Evolutionary conservation across 2,329 filamentous ascomycete genomes (phyloP).

Genomic region (Periglandula ipomoeae): DNA sequence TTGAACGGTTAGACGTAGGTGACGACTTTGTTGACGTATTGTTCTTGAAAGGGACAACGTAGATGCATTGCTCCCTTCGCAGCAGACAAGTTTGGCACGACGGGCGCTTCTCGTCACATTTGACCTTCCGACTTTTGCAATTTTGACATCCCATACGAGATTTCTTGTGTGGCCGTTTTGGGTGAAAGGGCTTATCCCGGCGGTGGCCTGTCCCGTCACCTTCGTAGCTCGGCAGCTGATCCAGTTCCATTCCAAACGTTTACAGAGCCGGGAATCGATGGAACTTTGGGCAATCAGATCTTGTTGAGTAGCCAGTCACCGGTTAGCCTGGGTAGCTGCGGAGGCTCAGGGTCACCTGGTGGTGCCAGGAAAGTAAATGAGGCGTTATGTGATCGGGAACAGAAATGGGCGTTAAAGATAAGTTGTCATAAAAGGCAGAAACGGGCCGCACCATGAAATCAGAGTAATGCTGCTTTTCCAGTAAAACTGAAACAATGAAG

Average conservation of each 20-base stretch:
- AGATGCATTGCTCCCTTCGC: conserved; percentile 39
- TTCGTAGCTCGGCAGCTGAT: neutral
- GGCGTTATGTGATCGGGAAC: too few species aligned
- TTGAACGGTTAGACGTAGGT: neutral
- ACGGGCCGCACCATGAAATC: too few species aligned
- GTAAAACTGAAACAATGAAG: too few species aligned
- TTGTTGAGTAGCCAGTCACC: neutral
- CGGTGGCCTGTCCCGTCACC: neutral
- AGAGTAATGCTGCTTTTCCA: too few species aligned
- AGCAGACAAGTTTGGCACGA: conserved; percentile 39
- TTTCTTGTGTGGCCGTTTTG: conserved; percentile 47
- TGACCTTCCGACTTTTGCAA: conserved; percentile 47
- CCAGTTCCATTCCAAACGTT: neutral
- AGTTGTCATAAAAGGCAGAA: too few species aligned
- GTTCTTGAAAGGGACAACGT: conserved; percentile 19
- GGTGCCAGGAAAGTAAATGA: too few species aligned
- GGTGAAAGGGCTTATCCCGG: conserved; percentile 19
- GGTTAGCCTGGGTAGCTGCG: too few species aligned
- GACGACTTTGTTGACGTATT: conserved; percentile 5
- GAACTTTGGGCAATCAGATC: neutral
- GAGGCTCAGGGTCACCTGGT: too few species aligned
- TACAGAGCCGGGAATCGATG: neutral
- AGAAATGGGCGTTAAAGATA: too few species aligned
- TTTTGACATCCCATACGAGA: conserved; percentile 43
- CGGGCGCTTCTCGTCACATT: conserved; percentile 44